These are phyloP conservation scores for Spathaspora boniae DNA, from an alignment of 805 yeast species.

Conservation along the genomic window DNA sequence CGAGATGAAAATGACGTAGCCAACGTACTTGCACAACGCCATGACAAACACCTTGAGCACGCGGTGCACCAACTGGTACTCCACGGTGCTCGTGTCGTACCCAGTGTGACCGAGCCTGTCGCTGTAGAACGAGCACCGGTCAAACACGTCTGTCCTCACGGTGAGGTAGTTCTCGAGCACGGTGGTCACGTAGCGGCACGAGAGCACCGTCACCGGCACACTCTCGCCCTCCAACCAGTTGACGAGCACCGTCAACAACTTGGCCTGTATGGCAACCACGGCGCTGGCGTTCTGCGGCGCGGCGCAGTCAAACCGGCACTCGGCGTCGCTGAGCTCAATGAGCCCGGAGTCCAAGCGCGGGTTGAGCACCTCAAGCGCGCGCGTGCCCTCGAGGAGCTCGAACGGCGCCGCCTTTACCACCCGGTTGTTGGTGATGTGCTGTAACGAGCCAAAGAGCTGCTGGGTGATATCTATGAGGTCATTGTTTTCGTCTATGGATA, in stretches of 20 bases:
- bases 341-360: slow-evolving; percentile 74
- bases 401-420: slow-evolving; percentile 60
- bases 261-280: slow-evolving; percentile 51
- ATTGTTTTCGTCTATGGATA: slow-evolving; percentile 5
- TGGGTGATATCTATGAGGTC: slow-evolving; percentile 53
- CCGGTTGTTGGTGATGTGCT: slow-evolving; percentile 43
- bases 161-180: slow-evolving; percentile 43
- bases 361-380: slow-evolving; percentile 79
- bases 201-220: slow-evolving; percentile 70
- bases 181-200: slow-evolving; percentile 70
- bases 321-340: slow-evolving; percentile 44
- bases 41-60: slow-evolving; percentile 50
- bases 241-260: slow-evolving; percentile 51
- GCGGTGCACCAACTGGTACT: slow-evolving; percentile 39
- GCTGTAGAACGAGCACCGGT: slow-evolving; percentile 11
- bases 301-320: slow-evolving; percentile 44
- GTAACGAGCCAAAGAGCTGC: slow-evolving; percentile 40
- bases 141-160: no score
- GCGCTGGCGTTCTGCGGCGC: slow-evolving; percentile 33
- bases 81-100: slow-evolving; percentile 12
- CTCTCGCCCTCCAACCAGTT: slow-evolving; percentile 78
- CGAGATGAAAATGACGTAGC: slow-evolving; percentile 44
- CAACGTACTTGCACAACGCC: slow-evolving; percentile 54
- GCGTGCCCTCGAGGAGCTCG: slow-evolving; percentile 76
- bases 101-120: slow-evolving; percentile 11